Conservation (phyloP, 192 early-diverging fungal genomes). For the Gryganskiella cystojenkinii region DNA sequence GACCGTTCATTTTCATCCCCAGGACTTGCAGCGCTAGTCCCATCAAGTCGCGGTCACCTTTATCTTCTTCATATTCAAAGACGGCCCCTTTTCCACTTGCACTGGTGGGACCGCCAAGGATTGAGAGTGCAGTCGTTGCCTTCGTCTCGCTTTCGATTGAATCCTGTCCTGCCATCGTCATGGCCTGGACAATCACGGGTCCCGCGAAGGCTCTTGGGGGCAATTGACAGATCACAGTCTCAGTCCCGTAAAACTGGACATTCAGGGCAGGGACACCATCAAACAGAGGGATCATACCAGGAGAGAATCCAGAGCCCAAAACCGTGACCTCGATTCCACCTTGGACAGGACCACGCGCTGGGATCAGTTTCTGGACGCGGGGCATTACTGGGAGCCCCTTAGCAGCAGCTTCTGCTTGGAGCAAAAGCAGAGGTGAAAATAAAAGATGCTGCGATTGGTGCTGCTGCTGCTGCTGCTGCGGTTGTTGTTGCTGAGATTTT, state of each 20-base stretch:
- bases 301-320: slow-evolving; percentile 74
- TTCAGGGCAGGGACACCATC: slow-evolving; percentile 67
- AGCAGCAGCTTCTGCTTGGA: too few relatives aligned
- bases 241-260: slow-evolving; percentile 72
- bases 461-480: not conserved
- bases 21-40: slow-evolving; percentile 82
- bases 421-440: too few relatives aligned
- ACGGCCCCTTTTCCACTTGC: slow-evolving; percentile 14
- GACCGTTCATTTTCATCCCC: slow-evolving; percentile 74
- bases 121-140: not conserved
- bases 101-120: not conserved
- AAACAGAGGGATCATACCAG: slow-evolving; percentile 75
- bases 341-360: slow-evolving; percentile 76
- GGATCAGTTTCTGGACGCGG: slow-evolving; percentile 72
- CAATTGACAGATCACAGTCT: slow-evolving; percentile 74
- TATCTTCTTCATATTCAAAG: slow-evolving; percentile 67
- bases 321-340: slow-evolving; percentile 81
- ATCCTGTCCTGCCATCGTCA: not conserved
- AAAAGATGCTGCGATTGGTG: too few relatives aligned
- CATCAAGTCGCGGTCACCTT: slow-evolving; percentile 76
- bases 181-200: slow-evolving; percentile 58
- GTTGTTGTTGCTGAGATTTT: not conserved
- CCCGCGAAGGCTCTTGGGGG: slow-evolving; percentile 73
- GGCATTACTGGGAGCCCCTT: slow-evolving; percentile 6
- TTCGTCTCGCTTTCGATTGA: too few relatives aligned